phyloP scores from a whole-genome alignment of 805 yeast genomes.

The Candida ulmi region DNA sequence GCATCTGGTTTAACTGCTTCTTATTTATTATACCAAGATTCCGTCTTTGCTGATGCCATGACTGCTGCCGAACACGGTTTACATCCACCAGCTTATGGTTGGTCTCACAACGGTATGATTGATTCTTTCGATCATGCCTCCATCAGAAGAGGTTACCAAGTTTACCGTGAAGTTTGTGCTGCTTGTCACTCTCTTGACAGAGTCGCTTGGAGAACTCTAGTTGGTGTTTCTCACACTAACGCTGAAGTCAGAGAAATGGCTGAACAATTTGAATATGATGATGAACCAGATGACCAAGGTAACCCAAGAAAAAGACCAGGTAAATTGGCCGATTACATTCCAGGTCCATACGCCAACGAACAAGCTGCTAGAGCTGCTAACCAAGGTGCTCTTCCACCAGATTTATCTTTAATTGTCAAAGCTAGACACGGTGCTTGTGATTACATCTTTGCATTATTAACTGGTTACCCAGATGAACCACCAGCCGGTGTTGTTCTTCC shows the following conservation, averaged over 20 bases:
- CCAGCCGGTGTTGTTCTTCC: conserved; percentile 96
- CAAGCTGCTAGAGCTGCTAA: conserved; percentile 99
- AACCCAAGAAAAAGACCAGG: conserved; percentile 98
- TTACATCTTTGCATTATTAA: conserved; percentile 88
- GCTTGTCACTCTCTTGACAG: conserved; percentile 97
- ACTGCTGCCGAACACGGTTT: conserved; percentile 99
- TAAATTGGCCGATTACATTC: conserved; percentile 91
- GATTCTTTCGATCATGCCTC: conserved; percentile 90
- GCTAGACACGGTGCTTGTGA: conserved; percentile 99
- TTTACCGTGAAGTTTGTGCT: conserved; percentile 97
- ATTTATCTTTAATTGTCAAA: conserved; percentile 92
- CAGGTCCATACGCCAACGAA: conserved; percentile 94
- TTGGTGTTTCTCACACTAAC: conserved; percentile 92
- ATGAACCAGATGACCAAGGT: conserved; percentile 98
- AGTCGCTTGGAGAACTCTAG: conserved; percentile 97
- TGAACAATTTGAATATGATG: conserved; percentile 96
- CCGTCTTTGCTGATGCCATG: conserved; percentile 89
- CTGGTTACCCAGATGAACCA: conserved; percentile 98
- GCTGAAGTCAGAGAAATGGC: conserved; percentile 89
- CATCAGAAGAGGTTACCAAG: conserved; percentile 98
- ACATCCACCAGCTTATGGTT: conserved; percentile 87
- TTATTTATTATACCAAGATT: conserved; percentile 75
- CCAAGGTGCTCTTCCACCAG: conserved; percentile 99
- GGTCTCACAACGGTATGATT: conserved; percentile 94
- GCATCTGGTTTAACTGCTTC: conserved; percentile 77